These are phyloP conservation scores for Puya raimondii DNA, from an alignment of 176 grass and related monocot species.

Conservation along the genomic window DNA sequence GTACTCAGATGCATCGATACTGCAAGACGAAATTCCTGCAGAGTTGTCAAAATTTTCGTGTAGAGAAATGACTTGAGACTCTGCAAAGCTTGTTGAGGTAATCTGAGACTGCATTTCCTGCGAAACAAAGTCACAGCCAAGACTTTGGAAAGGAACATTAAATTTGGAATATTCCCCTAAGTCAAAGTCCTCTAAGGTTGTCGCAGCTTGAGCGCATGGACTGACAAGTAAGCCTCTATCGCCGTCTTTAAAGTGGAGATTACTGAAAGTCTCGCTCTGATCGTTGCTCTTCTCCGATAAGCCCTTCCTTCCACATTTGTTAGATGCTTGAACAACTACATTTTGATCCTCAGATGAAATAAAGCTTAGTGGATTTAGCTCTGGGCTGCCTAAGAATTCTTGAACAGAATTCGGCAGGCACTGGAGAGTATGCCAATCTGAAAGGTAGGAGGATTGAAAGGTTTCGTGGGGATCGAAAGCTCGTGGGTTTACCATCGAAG, in stretches of 20 bases:
- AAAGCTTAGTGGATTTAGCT: slow-evolving; percentile 63
- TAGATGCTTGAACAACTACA: slow-evolving; percentile 47
- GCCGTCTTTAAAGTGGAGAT: slow-evolving; percentile 33
- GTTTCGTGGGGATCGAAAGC: slow-evolving; percentile 39
- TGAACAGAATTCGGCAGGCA: slow-evolving; percentile 43
- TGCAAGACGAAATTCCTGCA: slow-evolving; percentile 63
- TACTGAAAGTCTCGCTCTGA: slow-evolving; percentile 30
- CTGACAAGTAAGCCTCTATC: slow-evolving; percentile 26
- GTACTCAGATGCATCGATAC: slow-evolving; percentile 49
- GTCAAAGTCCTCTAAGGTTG: slow-evolving; percentile 26
- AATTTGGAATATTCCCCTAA: slow-evolving; percentile 32
- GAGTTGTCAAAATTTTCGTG: slow-evolving; percentile 46
- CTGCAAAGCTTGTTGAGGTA: slow-evolving; percentile 33
- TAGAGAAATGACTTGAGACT: slow-evolving; percentile 34
- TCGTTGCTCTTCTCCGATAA: slow-evolving; percentile 46
- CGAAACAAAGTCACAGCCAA: slow-evolving; percentile 9
- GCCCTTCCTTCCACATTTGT: slow-evolving; percentile 52
- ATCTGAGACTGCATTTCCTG: slow-evolving; percentile 28
- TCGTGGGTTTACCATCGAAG: slow-evolving; percentile 31
- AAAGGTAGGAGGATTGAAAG: slow-evolving; percentile 53
- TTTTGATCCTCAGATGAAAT: slow-evolving; percentile 55
- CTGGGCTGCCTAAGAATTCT: slow-evolving; percentile 61
- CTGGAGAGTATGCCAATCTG: slow-evolving; percentile 15
- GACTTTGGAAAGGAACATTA: slow-evolving; percentile 12
- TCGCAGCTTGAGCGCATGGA: slow-evolving; percentile 29